A percentile compares a stretch with the other conserved stretches of the same genome.
phyloP scores from a whole-genome alignment of 164 flowering plant genomes.

The Sextonia rubra region DNA sequence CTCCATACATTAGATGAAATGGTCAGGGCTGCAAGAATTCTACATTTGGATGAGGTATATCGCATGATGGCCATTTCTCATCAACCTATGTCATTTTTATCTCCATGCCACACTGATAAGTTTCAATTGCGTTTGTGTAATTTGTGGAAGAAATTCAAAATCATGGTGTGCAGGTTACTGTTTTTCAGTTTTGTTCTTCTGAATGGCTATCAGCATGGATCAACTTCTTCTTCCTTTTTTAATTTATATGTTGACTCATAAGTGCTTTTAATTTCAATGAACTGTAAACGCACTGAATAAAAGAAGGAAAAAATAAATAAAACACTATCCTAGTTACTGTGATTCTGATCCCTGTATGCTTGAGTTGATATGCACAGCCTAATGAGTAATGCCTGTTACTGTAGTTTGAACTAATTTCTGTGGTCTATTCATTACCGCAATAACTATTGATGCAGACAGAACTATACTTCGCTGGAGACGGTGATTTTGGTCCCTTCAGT shows the following conservation, averaged over 20 bases:
- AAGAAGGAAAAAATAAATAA: too few relatives aligned
- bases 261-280: too few relatives aligned
- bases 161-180: neutral
- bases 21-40: constrained; percentile 58
- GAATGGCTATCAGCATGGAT: neutral
- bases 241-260: too few relatives aligned
- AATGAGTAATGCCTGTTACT: neutral
- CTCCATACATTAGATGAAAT: constrained; percentile 31
- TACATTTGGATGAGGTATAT: constrained; percentile 63
- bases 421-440: neutral
- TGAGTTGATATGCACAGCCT: too few relatives aligned
- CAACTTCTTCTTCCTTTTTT: neutral
- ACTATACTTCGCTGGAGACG: constrained; percentile 61
- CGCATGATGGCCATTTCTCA: neutral
- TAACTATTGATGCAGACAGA: constrained; percentile 51
- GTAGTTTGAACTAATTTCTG: neutral
- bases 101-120: neutral
- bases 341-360: neutral
- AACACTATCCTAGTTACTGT: neutral
- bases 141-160: too few relatives aligned
- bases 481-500: constrained; percentile 39
- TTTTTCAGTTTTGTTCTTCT: neutral
- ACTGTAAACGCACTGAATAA: too few relatives aligned
- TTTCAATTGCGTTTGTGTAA: neutral
- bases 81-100: neutral